Conservation (phyloP, 202 grass and related monocot genomes). For the Digitaria exilis region DNA sequence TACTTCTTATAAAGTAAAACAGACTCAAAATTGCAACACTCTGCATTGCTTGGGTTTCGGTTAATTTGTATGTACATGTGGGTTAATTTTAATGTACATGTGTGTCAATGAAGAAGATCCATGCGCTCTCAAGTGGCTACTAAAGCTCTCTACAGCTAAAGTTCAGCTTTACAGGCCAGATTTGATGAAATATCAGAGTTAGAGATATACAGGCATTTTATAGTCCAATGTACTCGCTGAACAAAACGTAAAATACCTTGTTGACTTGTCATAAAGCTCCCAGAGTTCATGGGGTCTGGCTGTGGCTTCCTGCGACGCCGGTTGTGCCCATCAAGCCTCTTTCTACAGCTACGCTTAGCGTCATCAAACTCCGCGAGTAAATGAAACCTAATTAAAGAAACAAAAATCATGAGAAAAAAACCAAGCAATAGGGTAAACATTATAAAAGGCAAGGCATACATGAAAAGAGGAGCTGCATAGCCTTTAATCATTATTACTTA, state of each 20-base stretch:
- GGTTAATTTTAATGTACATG: neutral
- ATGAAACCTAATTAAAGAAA: conserved; percentile 70
- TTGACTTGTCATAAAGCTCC: conserved; percentile 65
- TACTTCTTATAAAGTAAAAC: neutral
- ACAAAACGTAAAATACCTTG: conserved; percentile 64
- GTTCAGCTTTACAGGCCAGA: neutral
- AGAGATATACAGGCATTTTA: neutral
- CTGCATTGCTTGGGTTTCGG: neutral
- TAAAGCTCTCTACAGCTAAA: neutral
- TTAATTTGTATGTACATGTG: neutral
- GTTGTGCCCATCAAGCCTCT: conserved; percentile 96
- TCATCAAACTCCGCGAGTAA: conserved; percentile 90
- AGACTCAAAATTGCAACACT: neutral
- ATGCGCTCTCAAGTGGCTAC: neutral
- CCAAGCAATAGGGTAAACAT: neutral
- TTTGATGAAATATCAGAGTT: neutral
- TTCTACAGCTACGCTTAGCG: conserved; percentile 89
- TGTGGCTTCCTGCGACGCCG: conserved; percentile 93
- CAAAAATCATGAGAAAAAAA: conserved; percentile 26
- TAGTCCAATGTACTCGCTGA: neutral
- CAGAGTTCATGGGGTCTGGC: conserved; percentile 60
- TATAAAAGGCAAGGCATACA: neutral
- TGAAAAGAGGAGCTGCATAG: neutral
- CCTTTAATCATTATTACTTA: neutral
- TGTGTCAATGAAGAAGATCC: no score